Percentiles rank a stretch among this genome's conserved stretches.
Conservation (phyloP, 768 basidiomycete genomes). For the Strobilomyces echinocephalus region DNA sequence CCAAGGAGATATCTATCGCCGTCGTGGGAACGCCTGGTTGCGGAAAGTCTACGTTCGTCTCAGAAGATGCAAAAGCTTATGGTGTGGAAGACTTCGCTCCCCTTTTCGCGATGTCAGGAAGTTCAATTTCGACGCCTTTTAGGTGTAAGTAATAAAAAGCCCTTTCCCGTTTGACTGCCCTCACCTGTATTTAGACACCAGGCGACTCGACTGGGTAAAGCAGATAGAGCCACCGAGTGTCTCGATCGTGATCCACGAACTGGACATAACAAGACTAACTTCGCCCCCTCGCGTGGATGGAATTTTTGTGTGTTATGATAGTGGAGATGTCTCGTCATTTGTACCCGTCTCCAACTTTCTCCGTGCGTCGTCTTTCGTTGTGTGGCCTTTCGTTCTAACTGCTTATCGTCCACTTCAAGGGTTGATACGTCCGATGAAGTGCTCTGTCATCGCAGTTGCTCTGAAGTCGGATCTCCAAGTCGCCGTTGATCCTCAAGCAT, state of each 20-base stretch:
- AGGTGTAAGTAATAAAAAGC: slow-evolving; percentile 33
- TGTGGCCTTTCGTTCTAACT: slow-evolving; percentile 5
- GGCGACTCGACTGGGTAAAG: slow-evolving; percentile 30
- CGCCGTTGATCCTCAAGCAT: slow-evolving; percentile 53
- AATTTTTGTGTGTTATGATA: slow-evolving; percentile 83
- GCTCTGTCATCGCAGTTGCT: slow-evolving; percentile 72
- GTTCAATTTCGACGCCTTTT: slow-evolving; percentile 34
- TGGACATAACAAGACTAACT: slow-evolving; percentile 52
- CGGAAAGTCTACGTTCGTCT: slow-evolving; percentile 82
- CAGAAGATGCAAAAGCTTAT: slow-evolving; percentile 66
- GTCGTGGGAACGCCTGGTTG: slow-evolving; percentile 76
- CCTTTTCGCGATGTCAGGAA: slow-evolving; percentile 31
- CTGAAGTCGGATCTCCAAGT: slow-evolving; percentile 77
- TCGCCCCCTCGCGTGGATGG: slow-evolving; percentile 64
- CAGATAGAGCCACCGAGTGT: slow-evolving; percentile 40
- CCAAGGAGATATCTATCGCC: slow-evolving; percentile 53
- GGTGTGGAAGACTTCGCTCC: slow-evolving; percentile 42
- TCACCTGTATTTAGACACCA: slow-evolving; percentile 32
- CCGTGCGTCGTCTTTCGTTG: slow-evolving; percentile 44
- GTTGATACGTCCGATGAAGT: slow-evolving; percentile 49
- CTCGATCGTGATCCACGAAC: slow-evolving; percentile 51
- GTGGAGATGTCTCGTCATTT: slow-evolving; percentile 58
- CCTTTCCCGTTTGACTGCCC: not conserved
- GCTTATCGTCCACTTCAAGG: slow-evolving; percentile 36
- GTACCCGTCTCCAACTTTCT: slow-evolving; percentile 62